Evolutionary conservation across 2,329 filamentous ascomycete genomes (phyloP).

Genomic region (Dactylellina drechsleri): DNA sequence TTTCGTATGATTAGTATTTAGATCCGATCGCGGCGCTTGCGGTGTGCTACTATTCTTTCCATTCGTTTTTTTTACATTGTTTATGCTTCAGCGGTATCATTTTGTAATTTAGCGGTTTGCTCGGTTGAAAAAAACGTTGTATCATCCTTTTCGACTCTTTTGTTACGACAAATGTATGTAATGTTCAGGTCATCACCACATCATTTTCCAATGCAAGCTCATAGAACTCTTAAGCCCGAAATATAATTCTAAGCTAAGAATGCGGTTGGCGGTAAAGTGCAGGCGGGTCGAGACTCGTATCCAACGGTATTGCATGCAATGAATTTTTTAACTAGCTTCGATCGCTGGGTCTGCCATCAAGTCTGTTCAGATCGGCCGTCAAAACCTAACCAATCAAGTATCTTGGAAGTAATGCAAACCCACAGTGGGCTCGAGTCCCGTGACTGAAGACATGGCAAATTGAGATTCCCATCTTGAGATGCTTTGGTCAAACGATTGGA

Average conservation of each 20-base stretch:
- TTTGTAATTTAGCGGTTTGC: conserved; percentile 36
- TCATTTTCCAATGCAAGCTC: background rate
- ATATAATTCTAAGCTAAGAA: too few relatives aligned
- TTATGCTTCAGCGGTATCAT: conserved; percentile 40
- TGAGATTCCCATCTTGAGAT: too few relatives aligned
- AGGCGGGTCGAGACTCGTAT: conserved; percentile 9
- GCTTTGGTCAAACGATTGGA: too few relatives aligned
- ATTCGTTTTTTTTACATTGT: background rate
- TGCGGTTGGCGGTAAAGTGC: background rate
- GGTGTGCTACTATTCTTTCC: background rate
- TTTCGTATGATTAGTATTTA: background rate
- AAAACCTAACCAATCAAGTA: conserved; percentile 26
- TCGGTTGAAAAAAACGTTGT: background rate
- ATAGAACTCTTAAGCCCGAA: too few relatives aligned
- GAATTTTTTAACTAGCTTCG: conserved; percentile 32
- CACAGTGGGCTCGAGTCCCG: too few relatives aligned
- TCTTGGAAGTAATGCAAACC: too few relatives aligned
- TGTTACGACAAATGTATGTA: background rate
- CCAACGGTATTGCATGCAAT: conserved; percentile 25
- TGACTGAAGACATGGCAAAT: too few relatives aligned
- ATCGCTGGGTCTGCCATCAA: conserved; percentile 11
- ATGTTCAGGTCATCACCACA: too few relatives aligned
- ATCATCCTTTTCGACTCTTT: conserved; percentile 14
- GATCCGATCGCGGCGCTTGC: too few relatives aligned
- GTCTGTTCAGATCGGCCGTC: conserved; percentile 29